Conservation (phyloP, 1,284 basidiomycete species). For the Heterobasidion occidentale region DNA sequence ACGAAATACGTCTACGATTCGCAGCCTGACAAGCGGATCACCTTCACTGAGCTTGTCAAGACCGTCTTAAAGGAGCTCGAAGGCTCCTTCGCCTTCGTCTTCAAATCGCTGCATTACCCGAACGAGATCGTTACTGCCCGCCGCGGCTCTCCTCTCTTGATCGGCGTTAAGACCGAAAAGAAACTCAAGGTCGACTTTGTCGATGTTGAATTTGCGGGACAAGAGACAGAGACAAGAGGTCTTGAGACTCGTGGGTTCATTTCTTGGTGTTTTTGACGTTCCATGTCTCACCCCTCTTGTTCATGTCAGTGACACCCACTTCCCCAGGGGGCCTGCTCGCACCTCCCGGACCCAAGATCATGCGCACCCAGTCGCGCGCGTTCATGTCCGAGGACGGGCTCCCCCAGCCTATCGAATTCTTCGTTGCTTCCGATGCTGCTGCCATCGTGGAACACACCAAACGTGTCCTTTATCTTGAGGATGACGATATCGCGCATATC, state of each 20-base stretch:
- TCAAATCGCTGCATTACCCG: conserved; percentile 96
- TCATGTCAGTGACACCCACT: conserved; percentile 33
- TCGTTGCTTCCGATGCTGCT: conserved; percentile 95
- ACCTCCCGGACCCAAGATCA: conserved; percentile 81
- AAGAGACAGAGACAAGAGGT: conserved; percentile 53
- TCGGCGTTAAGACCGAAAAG: conserved; percentile 99
- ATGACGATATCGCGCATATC: conserved; percentile 99
- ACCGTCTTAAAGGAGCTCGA: conserved; percentile 96
- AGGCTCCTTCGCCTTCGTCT: conserved; percentile 99
- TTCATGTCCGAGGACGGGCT: conserved; percentile 99
- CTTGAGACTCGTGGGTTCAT: conserved; percentile 50
- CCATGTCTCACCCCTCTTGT: conserved; percentile 3
- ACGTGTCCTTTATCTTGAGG: conserved; percentile 97
- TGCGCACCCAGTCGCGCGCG: conserved; percentile 93
- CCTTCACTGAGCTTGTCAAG: conserved; percentile 92
- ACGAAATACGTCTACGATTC: conserved; percentile 97
- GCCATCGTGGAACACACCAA: conserved; percentile 99
- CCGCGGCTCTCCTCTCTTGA: conserved; percentile 92
- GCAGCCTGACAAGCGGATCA: conserved; percentile 81
- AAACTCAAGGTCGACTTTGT: conserved; percentile 99
- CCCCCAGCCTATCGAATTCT: conserved; percentile 99
- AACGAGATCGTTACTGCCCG: conserved; percentile 95
- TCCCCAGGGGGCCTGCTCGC: conserved; percentile 62
- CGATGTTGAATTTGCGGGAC: conserved; percentile 89
- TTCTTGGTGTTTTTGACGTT: neutral